These are phyloP conservation scores for Fomitopsis pulvina DNA, from an alignment of 768 basidiomycete genomes.

Conservation along the genomic window DNA sequence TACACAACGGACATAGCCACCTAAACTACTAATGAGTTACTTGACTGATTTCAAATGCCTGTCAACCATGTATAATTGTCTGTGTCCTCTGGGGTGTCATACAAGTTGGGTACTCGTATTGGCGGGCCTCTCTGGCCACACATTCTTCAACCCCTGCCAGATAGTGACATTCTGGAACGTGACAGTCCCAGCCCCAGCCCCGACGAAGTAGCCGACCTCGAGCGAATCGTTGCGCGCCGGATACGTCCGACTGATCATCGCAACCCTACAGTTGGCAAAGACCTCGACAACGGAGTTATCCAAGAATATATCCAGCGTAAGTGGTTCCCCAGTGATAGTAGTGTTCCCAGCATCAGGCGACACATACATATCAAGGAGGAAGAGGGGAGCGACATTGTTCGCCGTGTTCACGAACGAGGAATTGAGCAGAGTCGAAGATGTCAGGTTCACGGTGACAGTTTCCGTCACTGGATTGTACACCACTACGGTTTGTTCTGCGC, in stretches of 20 bases:
- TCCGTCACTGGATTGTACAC: background rate
- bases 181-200: background rate
- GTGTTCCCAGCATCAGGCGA: background rate
- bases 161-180: background rate
- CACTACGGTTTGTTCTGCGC: background rate
- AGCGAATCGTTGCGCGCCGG: background rate
- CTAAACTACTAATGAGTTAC: too few relatives aligned
- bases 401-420: background rate
- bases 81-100: background rate
- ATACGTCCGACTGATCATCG: background rate
- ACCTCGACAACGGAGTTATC: background rate
- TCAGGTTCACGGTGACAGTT: background rate
- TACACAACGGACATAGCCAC: too few relatives aligned
- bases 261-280: background rate
- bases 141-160: background rate
- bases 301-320: background rate
- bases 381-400: background rate
- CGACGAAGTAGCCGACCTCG: background rate
- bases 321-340: background rate
- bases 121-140: background rate
- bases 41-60: too few relatives aligned
- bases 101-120: background rate
- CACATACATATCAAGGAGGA: background rate
- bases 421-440: background rate
- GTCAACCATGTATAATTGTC: background rate